Evolutionary conservation across 148 eudicot species (phyloP), one percentile per base, ranked within the genome.

Genomic region (Vaccinium myrtillus): DNA sequence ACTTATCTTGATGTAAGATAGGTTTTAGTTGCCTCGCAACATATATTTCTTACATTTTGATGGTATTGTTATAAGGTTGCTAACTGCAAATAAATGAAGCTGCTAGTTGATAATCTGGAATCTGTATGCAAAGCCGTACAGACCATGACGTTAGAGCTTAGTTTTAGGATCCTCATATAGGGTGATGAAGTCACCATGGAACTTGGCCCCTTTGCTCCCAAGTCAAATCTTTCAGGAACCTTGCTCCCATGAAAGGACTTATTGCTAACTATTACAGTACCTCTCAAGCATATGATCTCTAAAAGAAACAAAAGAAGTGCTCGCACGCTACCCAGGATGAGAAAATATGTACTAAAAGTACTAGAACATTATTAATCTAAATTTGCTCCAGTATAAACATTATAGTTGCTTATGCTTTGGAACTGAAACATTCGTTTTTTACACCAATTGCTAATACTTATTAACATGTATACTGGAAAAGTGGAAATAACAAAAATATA

Each of bases 31-130:
- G 39, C 9, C 51, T 18, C 19, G 83, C 25, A 80, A 13, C 21
- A 50, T 46, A 43, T 59, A 43, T 7, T 80, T 21, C 23, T 21
- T 61, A 14, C 32, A 46, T 46, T 50, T 27, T 59, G 73, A 15
- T 46, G 73, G 30, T 39, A 39, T 61, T 80, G 27, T 80, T 80
- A 18, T 50, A 39, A 80, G 74, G 54, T n/a, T 63, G 25, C 65
- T 53, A 27, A 27, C 13, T 32, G 51, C 55, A 80, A 59, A 59
- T 80, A 36, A 46, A 19, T 63, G 39, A 61, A 78, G 63, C 53
- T 51, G 7, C 12, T 54, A 78, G 3, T 54, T 78, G 65, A 27
- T 43, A 75, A 46, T 75, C 27, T 46, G 53, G 2, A 46, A 75
- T 25, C 15, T 48, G 78, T 75, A 21, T 16, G 21, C 25, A 21